Evolutionary conservation across 2,329 filamentous ascomycete genomes (phyloP).

Genomic region (Aspergillus sp.): DNA sequence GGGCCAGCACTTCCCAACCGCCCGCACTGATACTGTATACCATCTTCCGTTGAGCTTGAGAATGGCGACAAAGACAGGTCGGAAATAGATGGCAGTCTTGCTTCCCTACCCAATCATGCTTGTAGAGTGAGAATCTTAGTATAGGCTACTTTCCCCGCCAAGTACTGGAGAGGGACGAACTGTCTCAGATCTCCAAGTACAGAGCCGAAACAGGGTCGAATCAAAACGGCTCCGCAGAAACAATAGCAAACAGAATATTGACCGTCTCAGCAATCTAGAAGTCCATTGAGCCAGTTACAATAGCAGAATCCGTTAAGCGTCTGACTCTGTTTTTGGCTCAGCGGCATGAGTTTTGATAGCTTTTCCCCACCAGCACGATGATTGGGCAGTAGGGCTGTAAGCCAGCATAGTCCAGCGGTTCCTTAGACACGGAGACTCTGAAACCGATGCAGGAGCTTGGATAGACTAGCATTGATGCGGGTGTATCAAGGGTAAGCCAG

Average conservation of each 20-base stretch:
- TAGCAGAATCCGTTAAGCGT: not conserved
- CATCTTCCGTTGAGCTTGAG: not conserved
- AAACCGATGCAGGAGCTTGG: not conserved
- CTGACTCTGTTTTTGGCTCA: not conserved
- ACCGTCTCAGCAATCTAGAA: too few relatives aligned
- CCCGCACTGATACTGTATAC: not conserved
- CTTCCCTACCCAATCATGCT: too few relatives aligned
- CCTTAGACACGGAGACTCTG: not conserved
- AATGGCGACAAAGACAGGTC: too few relatives aligned
- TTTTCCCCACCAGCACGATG: not conserved
- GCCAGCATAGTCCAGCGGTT: not conserved
- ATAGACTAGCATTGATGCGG: not conserved
- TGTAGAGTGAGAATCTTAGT: too few relatives aligned
- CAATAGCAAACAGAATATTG: too few relatives aligned
- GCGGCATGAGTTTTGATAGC: not conserved
- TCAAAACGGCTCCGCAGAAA: too few relatives aligned
- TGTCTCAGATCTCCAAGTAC: too few relatives aligned
- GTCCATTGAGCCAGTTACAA: not conserved
- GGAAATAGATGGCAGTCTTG: too few relatives aligned
- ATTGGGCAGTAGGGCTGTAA: not conserved
- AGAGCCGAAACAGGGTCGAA: too few relatives aligned
- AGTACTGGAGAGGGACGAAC: too few relatives aligned
- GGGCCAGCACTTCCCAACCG: not conserved
- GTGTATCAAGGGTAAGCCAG: not conserved
- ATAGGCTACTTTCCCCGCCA: too few relatives aligned